A percentile compares a stretch with the other conserved stretches of the same genome.
phyloP scores from a whole-genome alignment of 2,329 filamentous ascomycete genomes.

The Diplocarpon rosae region DNA sequence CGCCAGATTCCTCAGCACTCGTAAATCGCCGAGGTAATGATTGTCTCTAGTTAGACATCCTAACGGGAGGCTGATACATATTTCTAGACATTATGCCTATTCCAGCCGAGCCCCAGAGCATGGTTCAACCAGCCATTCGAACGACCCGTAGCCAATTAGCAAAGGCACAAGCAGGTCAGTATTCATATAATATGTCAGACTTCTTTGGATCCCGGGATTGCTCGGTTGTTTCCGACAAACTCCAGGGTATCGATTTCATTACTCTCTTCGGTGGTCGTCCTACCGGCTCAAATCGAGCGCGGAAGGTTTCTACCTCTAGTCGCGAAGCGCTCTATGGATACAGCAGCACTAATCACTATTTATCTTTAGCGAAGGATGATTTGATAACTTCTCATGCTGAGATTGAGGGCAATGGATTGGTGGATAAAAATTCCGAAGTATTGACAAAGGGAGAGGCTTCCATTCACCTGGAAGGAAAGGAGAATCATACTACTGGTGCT shows the following conservation, averaged over 20 bases:
- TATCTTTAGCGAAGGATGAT: slow-evolving; percentile 20
- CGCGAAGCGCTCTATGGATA: slow-evolving; percentile 1
- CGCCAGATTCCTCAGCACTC: slow-evolving; percentile 4
- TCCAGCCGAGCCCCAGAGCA: slow-evolving; percentile 3
- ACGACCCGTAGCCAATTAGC: slow-evolving; percentile 22
- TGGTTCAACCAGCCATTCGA: slow-evolving; percentile 10
- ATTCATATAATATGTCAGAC: slow-evolving; percentile 12
- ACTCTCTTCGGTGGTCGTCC: slow-evolving; percentile 14
- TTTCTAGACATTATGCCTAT: slow-evolving; percentile 4
- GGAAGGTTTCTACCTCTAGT: slow-evolving; percentile 3
- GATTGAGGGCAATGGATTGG: background rate
- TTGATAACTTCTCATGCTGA: slow-evolving; percentile 6
- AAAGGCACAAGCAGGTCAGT: slow-evolving; percentile 26
- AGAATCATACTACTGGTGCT: background rate
- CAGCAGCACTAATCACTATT: slow-evolving; percentile 14
- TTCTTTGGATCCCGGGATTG: slow-evolving; percentile 4
- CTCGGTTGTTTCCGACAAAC: slow-evolving; percentile 9
- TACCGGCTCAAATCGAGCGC: slow-evolving; percentile 7
- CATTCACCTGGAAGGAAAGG: background rate
- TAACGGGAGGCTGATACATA: slow-evolving; percentile 6
- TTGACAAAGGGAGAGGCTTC: background rate
- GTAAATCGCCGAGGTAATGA: slow-evolving; percentile 11
- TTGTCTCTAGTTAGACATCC: slow-evolving; percentile 4
- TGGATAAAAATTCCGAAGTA: background rate
- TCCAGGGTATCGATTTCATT: slow-evolving; percentile 7